These are phyloP conservation scores for Mycena latifolia DNA, from an alignment of 768 basidiomycete species.

Conservation along the genomic window DNA sequence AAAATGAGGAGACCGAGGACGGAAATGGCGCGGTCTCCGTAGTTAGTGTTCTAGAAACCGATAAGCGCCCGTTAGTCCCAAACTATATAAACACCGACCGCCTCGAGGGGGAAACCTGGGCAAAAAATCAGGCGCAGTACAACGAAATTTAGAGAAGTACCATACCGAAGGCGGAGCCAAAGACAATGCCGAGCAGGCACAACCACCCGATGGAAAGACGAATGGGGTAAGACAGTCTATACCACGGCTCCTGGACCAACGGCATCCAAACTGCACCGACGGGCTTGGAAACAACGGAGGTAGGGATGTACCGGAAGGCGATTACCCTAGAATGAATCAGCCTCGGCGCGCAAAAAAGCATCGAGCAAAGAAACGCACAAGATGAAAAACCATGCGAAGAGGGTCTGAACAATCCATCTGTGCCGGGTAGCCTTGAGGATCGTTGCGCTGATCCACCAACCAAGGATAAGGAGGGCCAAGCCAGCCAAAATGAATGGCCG, in stretches of 20 bases:
- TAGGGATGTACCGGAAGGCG: slow-evolving; percentile 88
- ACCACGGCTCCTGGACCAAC: slow-evolving; percentile 75
- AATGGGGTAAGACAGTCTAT: slow-evolving; percentile 53
- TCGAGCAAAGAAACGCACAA: slow-evolving; percentile 54
- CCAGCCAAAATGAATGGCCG: slow-evolving; percentile 63
- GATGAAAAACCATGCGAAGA: slow-evolving; percentile 89
- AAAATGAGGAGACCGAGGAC: slow-evolving; percentile 85
- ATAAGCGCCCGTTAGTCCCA: not conserved
- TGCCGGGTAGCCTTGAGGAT: slow-evolving; percentile 76
- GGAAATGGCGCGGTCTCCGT: slow-evolving; percentile 85
- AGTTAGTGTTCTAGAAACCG: slow-evolving; percentile 64
- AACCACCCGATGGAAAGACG: slow-evolving; percentile 82
- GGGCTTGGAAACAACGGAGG: slow-evolving; percentile 76
- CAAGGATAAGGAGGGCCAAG: slow-evolving; percentile 74
- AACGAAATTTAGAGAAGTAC: not conserved
- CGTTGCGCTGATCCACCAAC: slow-evolving; percentile 89
- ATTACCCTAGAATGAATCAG: slow-evolving; percentile 63
- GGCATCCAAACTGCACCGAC: slow-evolving; percentile 79
- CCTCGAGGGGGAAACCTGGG: slow-evolving; percentile 62
- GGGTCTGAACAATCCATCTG: slow-evolving; percentile 86
- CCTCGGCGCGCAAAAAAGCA: not conserved
- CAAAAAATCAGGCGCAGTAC: not conserved
- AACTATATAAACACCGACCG: slow-evolving; percentile 50
- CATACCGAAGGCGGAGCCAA: slow-evolving; percentile 87
- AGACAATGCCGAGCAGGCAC: slow-evolving; percentile 79